A percentile compares a stretch with the other conserved stretches of the same genome.
Conservation (phyloP, 108 stramenopile species). For the Skeletonema tropicum region DNA sequence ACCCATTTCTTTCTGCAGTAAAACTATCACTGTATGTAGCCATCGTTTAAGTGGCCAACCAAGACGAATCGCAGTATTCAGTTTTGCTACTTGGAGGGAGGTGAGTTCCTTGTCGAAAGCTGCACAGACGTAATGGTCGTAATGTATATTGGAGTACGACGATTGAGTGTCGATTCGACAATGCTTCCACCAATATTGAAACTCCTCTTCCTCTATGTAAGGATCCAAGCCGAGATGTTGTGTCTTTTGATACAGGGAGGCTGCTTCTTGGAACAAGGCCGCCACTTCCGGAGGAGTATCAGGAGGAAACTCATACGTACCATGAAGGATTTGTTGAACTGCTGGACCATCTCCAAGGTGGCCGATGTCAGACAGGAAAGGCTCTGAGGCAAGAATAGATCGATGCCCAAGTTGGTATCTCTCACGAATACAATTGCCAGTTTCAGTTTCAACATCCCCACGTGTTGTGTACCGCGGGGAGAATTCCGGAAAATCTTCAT, state of each 20-base stretch:
- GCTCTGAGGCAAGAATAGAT: background rate
- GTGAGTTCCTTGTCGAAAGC: background rate
- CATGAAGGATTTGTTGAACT: slow-evolving; percentile 6
- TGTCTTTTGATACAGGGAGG: background rate
- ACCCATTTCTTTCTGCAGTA: slow-evolving; percentile 35
- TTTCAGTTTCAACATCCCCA: background rate
- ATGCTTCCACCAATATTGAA: slow-evolving; percentile 10
- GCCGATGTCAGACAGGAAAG: slow-evolving; percentile 10
- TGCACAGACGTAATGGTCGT: slow-evolving; percentile 22
- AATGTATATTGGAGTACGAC: slow-evolving; percentile 16
- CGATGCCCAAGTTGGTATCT: background rate
- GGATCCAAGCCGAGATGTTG: background rate
- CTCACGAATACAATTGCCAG: background rate
- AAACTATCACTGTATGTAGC: slow-evolving; percentile 11
- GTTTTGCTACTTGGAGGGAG: slow-evolving; percentile 12
- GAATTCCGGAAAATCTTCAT: background rate
- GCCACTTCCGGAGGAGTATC: background rate
- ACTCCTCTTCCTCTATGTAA: slow-evolving; percentile 15
- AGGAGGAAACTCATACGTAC: slow-evolving; percentile 24
- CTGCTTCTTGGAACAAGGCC: slow-evolving; percentile 14
- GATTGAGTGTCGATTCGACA: slow-evolving; percentile 9
- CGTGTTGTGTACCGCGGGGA: background rate
- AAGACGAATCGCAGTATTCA: background rate
- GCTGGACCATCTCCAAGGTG: background rate
- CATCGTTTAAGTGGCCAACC: slow-evolving; percentile 20